phyloP scores from a whole-genome alignment of 257 asterid genomes.

The Penstemon davidsonii region DNA sequence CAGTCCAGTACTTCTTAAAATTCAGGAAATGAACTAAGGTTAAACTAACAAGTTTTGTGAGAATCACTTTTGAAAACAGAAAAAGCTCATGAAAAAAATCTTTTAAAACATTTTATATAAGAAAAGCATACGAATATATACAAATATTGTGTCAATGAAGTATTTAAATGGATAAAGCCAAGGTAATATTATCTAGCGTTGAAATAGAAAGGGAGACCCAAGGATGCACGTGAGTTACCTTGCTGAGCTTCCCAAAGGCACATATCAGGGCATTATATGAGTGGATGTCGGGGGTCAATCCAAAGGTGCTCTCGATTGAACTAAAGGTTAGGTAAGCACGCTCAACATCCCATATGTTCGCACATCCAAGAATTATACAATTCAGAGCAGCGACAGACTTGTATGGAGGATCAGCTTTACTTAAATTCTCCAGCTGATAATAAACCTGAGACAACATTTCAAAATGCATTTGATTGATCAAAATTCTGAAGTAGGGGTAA shows the following conservation, averaged over 20 bases:
- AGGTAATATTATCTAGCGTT: background rate
- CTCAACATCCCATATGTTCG: constrained; percentile 92
- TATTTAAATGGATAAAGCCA: background rate
- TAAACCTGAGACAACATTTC: constrained; percentile 65
- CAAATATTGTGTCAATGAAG: background rate
- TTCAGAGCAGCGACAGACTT: constrained; percentile 89
- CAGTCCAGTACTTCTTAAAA: constrained; percentile 9
- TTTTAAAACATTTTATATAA: background rate
- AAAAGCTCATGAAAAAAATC: background rate
- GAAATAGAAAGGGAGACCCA: constrained; percentile 11
- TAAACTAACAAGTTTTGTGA: background rate
- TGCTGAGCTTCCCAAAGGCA: constrained; percentile 74
- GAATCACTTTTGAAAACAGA: background rate
- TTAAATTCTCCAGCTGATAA: constrained; percentile 86
- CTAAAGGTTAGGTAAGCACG: constrained; percentile 92
- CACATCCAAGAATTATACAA: constrained; percentile 91
- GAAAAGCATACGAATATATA: constrained; percentile 8
- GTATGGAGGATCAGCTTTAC: constrained; percentile 62
- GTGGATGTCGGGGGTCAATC: constrained; percentile 73
- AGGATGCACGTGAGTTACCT: constrained; percentile 49
- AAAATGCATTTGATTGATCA: background rate
- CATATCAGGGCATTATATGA: constrained; percentile 84
- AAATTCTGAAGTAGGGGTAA: constrained; percentile 21
- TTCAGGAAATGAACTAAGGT: background rate
- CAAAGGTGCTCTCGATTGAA: constrained; percentile 67